A percentile compares a stretch with the other conserved stretches of the same genome.
These are phyloP conservation scores for Salix arbutifolia DNA, from an alignment of 345 rosid genomes.

Conservation along the genomic window DNA sequence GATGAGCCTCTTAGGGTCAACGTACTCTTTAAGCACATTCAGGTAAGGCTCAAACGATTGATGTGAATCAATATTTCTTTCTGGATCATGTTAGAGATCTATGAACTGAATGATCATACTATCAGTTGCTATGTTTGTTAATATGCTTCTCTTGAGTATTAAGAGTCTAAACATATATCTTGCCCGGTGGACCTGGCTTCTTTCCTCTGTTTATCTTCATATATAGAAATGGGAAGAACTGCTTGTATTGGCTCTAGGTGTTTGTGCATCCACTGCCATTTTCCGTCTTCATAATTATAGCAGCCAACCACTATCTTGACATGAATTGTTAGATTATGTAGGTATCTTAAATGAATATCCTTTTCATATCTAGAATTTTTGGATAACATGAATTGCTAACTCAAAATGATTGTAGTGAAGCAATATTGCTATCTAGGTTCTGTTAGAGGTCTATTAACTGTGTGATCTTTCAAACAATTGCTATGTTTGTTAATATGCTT, in stretches of 20 bases:
- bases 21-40: conserved; percentile 67
- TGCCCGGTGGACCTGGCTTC: background rate
- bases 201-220: too few relatives aligned
- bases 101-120: background rate
- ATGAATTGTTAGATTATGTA: background rate
- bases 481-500: too few relatives aligned
- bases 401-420: too few relatives aligned
- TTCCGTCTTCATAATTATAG: too few relatives aligned
- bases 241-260: background rate
- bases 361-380: too few relatives aligned
- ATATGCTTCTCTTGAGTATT: background rate
- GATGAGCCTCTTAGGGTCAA: conserved; percentile 62
- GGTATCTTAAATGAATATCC: too few relatives aligned
- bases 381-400: too few relatives aligned
- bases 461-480: background rate
- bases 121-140: background rate
- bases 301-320: background rate
- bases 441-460: background rate
- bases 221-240: too few relatives aligned
- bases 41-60: conserved; percentile 34
- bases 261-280: background rate
- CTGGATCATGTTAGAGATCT: background rate
- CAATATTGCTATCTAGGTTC: too few relatives aligned
- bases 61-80: background rate
- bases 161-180: background rate